phyloP scores from a whole-genome alignment of 371 early-diverging fungal species.

The Mucor lusitanicus region DNA sequence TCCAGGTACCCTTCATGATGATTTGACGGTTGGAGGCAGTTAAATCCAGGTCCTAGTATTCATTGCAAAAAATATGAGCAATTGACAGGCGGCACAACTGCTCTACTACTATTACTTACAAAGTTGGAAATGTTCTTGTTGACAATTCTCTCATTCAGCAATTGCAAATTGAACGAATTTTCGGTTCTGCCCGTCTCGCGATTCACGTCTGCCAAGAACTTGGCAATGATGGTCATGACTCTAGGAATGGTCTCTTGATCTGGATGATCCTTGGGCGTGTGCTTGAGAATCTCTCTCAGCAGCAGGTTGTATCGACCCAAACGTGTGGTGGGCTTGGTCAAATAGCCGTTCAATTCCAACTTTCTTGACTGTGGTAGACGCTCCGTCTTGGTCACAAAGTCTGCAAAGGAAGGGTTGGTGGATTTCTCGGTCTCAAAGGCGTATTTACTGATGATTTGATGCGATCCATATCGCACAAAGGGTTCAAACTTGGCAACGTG shows the following conservation, averaged over 20 bases:
- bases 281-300: constrained; percentile 82
- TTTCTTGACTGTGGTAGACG: constrained; percentile 80
- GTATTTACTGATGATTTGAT: constrained; percentile 84
- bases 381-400: constrained; percentile 78
- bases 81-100: no score
- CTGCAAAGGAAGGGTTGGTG: constrained; percentile 65
- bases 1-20: constrained; percentile 81
- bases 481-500: constrained; percentile 75
- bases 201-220: constrained; percentile 78
- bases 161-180: constrained; percentile 49
- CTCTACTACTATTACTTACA: no score
- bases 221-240: constrained; percentile 69
- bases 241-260: constrained; percentile 69
- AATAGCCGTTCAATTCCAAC: constrained; percentile 78
- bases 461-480: constrained; percentile 88
- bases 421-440: constrained; percentile 79
- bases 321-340: constrained; percentile 85
- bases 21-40: constrained; percentile 65
- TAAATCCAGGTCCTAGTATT: constrained; percentile 58
- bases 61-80: no score
- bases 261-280: constrained; percentile 80
- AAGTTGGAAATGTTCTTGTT: constrained; percentile 61
- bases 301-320: constrained; percentile 89
- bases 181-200: constrained; percentile 81
- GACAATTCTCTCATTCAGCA: constrained; percentile 50